A percentile compares a stretch with the other conserved stretches of the same genome.
phyloP scores from a whole-genome alignment of 768 basidiomycete species.

The Cytidiella melzeri region DNA sequence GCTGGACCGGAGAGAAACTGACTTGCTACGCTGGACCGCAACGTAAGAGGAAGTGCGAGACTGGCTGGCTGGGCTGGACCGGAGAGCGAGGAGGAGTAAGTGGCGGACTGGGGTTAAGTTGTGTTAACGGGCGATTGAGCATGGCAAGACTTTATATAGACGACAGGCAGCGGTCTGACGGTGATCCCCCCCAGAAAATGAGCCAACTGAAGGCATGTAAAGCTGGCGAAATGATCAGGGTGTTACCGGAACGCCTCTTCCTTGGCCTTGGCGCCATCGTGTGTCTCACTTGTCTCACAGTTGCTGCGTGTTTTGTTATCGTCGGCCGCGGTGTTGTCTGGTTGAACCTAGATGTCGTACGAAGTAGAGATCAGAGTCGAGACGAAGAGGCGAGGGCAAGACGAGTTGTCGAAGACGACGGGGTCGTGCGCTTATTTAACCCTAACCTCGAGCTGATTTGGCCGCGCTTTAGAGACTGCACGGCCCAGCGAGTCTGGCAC shows the following conservation, averaged over 20 bases:
- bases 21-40: not conserved
- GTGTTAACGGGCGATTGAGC: not conserved
- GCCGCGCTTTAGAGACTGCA: not conserved
- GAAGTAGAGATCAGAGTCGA: not conserved
- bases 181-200: not conserved
- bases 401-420: not conserved
- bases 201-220: not conserved
- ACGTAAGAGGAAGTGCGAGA: not conserved
- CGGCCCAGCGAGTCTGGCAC: not conserved
- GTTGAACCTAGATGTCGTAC: not conserved
- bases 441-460: not conserved
- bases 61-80: not conserved
- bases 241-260: not conserved
- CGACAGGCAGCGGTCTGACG: not conserved
- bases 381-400: not conserved
- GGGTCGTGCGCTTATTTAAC: not conserved
- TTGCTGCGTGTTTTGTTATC: not conserved
- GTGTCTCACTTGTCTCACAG: not conserved
- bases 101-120: not conserved
- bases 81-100: not conserved
- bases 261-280: not conserved
- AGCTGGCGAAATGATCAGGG: not conserved
- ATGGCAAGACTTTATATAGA: not conserved
- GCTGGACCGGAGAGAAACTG: not conserved
- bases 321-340: not conserved